Base-by-base conservation (phyloP, 2,329 filamentous ascomycete species). In the Aspergillus novoparasiticus region DNA sequence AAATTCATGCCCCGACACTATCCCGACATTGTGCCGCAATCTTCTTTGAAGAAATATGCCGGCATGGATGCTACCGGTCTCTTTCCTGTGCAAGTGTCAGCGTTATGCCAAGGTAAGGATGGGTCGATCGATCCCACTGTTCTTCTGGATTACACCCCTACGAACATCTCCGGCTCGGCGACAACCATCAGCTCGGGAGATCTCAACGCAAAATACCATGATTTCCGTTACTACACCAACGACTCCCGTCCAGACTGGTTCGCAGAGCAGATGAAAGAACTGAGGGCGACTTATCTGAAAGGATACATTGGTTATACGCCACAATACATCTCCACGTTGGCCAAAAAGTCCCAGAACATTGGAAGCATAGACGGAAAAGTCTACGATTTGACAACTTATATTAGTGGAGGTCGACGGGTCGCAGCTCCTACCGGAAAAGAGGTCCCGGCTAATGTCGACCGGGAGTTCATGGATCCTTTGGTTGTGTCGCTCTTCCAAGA, bases 61-160 rank as follows among this genome's bases (percentile, higher is more conserved):
- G 95, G 95, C 59, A 81, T 87, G 50, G 96, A 99, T 73, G 89
- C 94, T n/a, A 96, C 92, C 26, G 83, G 86, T 45, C 84, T 99
- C 12, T 99, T 99, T 81, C 95, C 96, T 0, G 85, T 99, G 0
- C 95, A 99, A 76, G 94, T 99, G 19, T 96, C 90, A 5, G 93
- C 94, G 50, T 85, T 99, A 43, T 99, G 95, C 78, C 86, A 90
- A 64, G 95, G 94, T 63, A 87, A 86, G 36, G 84, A 89, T 67
- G 91, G 90, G 26, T 74, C 72, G 1, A 81, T 90, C 55, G 85
- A 92, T 72, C 85, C 86, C 4, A 85, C 88, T 48, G 92, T 99
- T n/a, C 90, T 90, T 54, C 85, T 99, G 32, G 90, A 94, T 77
- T 98, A 94, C 80, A 89, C 88, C 67, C 87, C 84, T 43, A 88